Percentiles rank a stretch among this genome's conserved stretches.
phyloP scores from a whole-genome alignment of 768 basidiomycete species.

The Trametes villosa region DNA sequence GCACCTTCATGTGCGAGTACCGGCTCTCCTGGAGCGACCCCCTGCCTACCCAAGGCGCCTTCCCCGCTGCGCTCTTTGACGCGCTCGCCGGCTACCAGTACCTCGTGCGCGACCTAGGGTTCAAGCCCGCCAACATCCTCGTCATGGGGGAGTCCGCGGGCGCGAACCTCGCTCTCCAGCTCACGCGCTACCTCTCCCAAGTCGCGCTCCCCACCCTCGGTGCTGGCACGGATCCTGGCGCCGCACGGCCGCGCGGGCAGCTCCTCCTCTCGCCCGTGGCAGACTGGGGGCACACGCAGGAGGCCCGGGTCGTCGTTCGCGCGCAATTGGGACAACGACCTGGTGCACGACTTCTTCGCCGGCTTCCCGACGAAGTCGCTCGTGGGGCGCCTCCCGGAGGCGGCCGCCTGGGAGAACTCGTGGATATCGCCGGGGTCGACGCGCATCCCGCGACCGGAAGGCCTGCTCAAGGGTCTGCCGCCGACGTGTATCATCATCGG shows the following conservation, averaged over 20 bases:
- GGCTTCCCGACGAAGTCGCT: slow-evolving; percentile 2
- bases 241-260: too few relatives aligned
- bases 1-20: slow-evolving; percentile 49
- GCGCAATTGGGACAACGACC: slow-evolving; percentile 5
- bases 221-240: slow-evolving; percentile 35
- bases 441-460: background rate
- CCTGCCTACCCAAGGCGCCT: slow-evolving; percentile 40
- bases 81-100: slow-evolving; percentile 54
- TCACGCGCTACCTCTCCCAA: slow-evolving; percentile 41
- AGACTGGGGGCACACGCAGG: slow-evolving; percentile 25
- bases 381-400: background rate
- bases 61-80: slow-evolving; percentile 59
- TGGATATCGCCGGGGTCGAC: slow-evolving; percentile 20
- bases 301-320: slow-evolving; percentile 13
- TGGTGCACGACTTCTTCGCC: slow-evolving; percentile 1
- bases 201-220: slow-evolving; percentile 5
- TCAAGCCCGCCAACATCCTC: slow-evolving; percentile 49
- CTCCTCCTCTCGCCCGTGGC: slow-evolving; percentile 41
- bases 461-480: slow-evolving; percentile 30
- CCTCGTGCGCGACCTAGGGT: slow-evolving; percentile 46
- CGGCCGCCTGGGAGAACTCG: slow-evolving; percentile 3
- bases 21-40: slow-evolving; percentile 42
- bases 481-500: slow-evolving; percentile 34
- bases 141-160: slow-evolving; percentile 61
- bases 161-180: slow-evolving; percentile 48